phyloP scores from a whole-genome alignment of 164 flowering plant genomes.

The Pachysandra terminalis region DNA sequence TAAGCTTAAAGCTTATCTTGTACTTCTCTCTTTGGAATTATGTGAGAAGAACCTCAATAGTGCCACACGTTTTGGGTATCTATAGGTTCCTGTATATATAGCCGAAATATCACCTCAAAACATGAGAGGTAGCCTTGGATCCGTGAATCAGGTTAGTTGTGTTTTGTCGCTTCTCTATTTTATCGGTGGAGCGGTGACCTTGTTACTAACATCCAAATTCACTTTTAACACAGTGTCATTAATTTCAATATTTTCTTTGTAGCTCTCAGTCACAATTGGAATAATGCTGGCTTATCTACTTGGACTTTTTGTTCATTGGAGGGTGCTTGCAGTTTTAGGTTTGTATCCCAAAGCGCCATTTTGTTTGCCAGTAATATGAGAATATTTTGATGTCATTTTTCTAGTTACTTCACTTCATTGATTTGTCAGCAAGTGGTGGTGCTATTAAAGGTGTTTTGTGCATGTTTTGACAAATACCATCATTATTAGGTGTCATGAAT shows the following conservation, averaged over 20 bases:
- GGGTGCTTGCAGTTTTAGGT: conserved; percentile 83
- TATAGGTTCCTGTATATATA: conserved; percentile 84
- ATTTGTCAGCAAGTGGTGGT: no score
- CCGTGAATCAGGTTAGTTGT: conserved; percentile 62
- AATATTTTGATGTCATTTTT: not conserved
- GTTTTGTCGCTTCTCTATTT: not conserved
- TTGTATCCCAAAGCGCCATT: conserved; percentile 8
- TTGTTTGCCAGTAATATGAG: not conserved
- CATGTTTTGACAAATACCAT: no score
- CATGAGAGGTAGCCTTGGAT: conserved; percentile 64
- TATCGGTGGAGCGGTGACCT: not conserved
- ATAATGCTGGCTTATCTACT: conserved; percentile 77
- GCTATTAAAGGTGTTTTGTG: no score
- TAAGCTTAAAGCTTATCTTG: conserved; percentile 16
- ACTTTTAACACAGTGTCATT: not conserved
- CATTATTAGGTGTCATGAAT: no score
- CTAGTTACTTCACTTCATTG: no score
- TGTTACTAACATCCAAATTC: not conserved
- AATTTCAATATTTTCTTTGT: conserved; percentile 13
- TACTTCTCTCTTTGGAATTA: not conserved
- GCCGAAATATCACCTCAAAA: conserved; percentile 90
- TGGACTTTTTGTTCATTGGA: conserved; percentile 78
- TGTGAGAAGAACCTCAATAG: not conserved
- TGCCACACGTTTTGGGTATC: conserved; percentile 6
- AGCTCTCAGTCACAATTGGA: conserved; percentile 88